Evolutionary conservation across 768 basidiomycete species (phyloP), one percentile per base, ranked within the genome.

Genomic region (Pulveroboletus frians): DNA sequence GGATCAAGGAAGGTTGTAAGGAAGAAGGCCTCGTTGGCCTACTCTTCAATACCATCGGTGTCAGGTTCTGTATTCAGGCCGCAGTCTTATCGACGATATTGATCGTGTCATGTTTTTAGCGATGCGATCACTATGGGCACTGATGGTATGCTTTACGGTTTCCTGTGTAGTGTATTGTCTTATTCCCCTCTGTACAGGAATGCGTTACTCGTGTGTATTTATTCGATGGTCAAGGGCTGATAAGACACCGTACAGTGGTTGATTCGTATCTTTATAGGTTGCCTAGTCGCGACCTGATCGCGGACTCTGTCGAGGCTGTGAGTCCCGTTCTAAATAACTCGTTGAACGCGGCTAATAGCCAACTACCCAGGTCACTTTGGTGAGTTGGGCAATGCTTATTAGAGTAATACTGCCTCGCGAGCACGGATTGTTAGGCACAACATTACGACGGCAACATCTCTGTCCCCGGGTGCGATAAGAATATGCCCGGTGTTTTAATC

Each of bases 61-160:
- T 92, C 56, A 88, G 85, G 88, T 84, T 23, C 59, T 53, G 68
- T 56, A 27, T 30, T 31, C 5, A 21, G n/a, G 14, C 13, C 35
- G 21, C 14, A 39, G 17, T 45, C 20, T 38, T 18, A 5, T 44
- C 13, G 27, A 40, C 13, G 39, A 39, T 32, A 20, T 30, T 11
- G 11, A 39, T 32, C 26, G 46, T 14, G 43, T 38, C 23, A 42
- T 15, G 20, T 50, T 34, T 42, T 23, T 35, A 85, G 88, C 57
- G 90, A 92, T 66, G 90, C 83, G 15, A 92, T 92, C 40, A 91
- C 90, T 13, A 91, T 92, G 88, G 88, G 86, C 23, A 90, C 87
- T 23, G 85, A 89, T 20, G 89, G 89, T 82, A 71, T 61, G 76
- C 57, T n/a, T 39, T 35, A 31, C 43, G 26, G 3, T 27, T 39